Conservation (phyloP, 306 rosid genomes). For the Abrus pulchellus region DNA sequence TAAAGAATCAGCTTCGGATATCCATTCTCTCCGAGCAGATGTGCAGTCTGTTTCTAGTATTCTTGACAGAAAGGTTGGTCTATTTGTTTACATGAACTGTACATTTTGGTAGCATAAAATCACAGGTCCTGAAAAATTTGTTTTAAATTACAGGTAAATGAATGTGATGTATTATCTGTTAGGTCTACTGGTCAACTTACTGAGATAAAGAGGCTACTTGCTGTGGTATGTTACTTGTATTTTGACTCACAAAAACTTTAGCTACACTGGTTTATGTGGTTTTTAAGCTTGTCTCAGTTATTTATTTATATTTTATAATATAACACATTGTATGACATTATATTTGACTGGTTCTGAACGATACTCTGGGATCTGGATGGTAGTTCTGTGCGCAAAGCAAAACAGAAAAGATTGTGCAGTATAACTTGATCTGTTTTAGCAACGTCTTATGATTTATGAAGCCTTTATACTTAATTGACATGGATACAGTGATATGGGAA, state of each 20-base stretch:
- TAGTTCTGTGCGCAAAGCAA: no score
- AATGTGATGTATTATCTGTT: slow-evolving; percentile 66
- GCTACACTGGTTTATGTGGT: not conserved
- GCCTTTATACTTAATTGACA: no score
- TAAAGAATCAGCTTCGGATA: slow-evolving; percentile 88
- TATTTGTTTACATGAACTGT: slow-evolving; percentile 25
- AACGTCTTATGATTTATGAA: no score
- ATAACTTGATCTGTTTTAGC: no score
- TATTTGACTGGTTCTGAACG: no score
- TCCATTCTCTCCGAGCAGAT: slow-evolving; percentile 88
- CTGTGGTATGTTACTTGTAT: slow-evolving; percentile 64
- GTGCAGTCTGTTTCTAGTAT: slow-evolving; percentile 77
- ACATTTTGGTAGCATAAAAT: slow-evolving; percentile 39
- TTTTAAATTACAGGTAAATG: slow-evolving; percentile 67
- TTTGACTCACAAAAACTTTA: not conserved
- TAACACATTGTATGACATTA: not conserved
- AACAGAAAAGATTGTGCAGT: no score
- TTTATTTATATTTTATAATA: slow-evolving; percentile 28
- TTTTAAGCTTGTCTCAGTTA: not conserved
- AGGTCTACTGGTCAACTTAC: slow-evolving; percentile 69
- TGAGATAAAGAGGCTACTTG: slow-evolving; percentile 74
- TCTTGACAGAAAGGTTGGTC: slow-evolving; percentile 88
- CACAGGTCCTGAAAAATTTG: slow-evolving; percentile 38
- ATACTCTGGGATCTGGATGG: no score
- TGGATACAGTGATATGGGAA: no score